Evolutionary conservation across 139 green algal genomes (phyloP).

Genomic region (Klebsormidium nitens): DNA sequence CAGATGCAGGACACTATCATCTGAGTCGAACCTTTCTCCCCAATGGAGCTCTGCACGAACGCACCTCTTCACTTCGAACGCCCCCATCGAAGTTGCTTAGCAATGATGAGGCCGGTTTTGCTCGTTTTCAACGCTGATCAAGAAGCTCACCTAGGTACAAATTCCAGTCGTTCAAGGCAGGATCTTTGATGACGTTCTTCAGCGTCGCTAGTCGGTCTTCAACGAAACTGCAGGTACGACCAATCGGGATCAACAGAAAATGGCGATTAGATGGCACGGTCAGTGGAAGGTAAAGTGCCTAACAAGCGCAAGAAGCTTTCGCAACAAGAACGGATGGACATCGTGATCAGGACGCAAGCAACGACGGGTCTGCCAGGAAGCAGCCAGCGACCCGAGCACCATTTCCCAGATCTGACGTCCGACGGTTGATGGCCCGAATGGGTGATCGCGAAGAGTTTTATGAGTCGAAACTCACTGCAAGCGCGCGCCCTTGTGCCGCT

Average conservation of each 20-base stretch:
- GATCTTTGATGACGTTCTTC: conserved; percentile 35
- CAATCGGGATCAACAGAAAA: neutral
- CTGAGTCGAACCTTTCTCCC: neutral
- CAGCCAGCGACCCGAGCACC: too few relatives aligned
- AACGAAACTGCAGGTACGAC: conserved; percentile 31
- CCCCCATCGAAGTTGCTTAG: neutral
- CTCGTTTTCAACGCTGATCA: neutral
- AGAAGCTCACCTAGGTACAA: conserved; percentile 30
- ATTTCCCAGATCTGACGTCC: too few relatives aligned
- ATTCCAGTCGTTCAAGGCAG: conserved; percentile 22
- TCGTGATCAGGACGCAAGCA: neutral
- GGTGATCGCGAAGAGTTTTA: too few relatives aligned
- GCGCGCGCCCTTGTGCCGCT: neutral
- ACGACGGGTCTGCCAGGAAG: neutral
- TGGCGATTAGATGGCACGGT: neutral
- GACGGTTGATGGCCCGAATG: too few relatives aligned
- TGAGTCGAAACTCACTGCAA: conserved; percentile 11
- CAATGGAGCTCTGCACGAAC: neutral
- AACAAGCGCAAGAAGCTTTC: neutral
- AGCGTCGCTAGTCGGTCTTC: conserved; percentile 45
- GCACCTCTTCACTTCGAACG: neutral
- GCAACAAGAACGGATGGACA: neutral
- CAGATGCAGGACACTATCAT: neutral
- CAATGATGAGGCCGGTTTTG: neutral
- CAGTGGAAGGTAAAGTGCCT: neutral